phyloP scores from a whole-genome alignment of 306 rosid species.

The peach (Prunus persica) region Prunus_persica_NCBIv2 NC_034013.1:1190501-1191000 shows the following conservation, averaged over 20 bases:
- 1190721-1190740: not conserved
- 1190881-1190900: slow-evolving; percentile 85
- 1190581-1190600: not conserved
- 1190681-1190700: not conserved
- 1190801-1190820: not conserved
- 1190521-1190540: not conserved
- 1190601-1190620: not conserved
- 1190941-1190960: slow-evolving; percentile 96
- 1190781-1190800: not conserved
- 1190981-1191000: slow-evolving; percentile 98
- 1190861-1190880: not conserved
- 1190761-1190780: not conserved
- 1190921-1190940: slow-evolving; percentile 93
- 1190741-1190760: not conserved
- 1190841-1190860: not conserved
- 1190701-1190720: not conserved
- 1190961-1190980: slow-evolving; percentile 91
- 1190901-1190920: slow-evolving; percentile 84
- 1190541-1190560: not conserved
- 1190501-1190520: not conserved
- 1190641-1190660: not conserved
- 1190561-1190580: not conserved
- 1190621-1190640: not conserved
- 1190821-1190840: not conserved
- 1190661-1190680: not conserved